Evolutionary conservation across 495 filamentous ascomycete genomes (phyloP).

Genomic region (Penicillium macrosclerotiorum): DNA sequence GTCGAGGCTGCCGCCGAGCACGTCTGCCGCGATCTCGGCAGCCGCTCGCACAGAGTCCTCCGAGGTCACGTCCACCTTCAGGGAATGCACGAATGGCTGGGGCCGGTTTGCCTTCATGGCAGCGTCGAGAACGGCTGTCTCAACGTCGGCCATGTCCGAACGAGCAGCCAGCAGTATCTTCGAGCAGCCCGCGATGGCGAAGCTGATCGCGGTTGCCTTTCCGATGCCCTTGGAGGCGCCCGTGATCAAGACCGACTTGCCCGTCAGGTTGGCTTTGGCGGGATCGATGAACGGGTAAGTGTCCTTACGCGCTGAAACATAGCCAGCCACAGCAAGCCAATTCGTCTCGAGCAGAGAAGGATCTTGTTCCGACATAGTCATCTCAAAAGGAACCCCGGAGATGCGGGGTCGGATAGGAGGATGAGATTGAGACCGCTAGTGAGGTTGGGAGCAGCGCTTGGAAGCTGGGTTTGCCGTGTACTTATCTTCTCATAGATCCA

Average conservation of each 20-base stretch:
- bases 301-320: slow-evolving; percentile 16
- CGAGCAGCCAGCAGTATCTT: slow-evolving; percentile 48
- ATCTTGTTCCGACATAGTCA: no score
- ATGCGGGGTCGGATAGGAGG: no score
- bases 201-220: slow-evolving; percentile 39
- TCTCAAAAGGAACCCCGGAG: no score
- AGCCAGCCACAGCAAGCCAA: neutral
- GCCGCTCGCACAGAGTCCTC: slow-evolving; percentile 32
- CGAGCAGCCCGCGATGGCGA: slow-evolving; percentile 45
- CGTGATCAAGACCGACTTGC: slow-evolving; percentile 46
- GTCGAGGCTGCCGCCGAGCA: slow-evolving; percentile 40
- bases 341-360: no score
- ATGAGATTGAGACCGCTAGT: no score
- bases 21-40: slow-evolving; percentile 23
- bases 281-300: slow-evolving; percentile 48
- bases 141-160: slow-evolving; percentile 31
- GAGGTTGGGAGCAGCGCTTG: no score
- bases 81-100: slow-evolving; percentile 37
- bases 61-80: slow-evolving; percentile 44
- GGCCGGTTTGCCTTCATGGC: slow-evolving; percentile 32
- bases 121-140: slow-evolving; percentile 32
- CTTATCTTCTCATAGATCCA: no score
- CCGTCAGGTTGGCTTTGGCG: slow-evolving; percentile 20
- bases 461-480: no score
- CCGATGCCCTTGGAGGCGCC: slow-evolving; percentile 53